Evolutionary conservation across 2,329 filamentous ascomycete genomes (phyloP).

Genomic region (Cadophora luteo-olivacea): DNA sequence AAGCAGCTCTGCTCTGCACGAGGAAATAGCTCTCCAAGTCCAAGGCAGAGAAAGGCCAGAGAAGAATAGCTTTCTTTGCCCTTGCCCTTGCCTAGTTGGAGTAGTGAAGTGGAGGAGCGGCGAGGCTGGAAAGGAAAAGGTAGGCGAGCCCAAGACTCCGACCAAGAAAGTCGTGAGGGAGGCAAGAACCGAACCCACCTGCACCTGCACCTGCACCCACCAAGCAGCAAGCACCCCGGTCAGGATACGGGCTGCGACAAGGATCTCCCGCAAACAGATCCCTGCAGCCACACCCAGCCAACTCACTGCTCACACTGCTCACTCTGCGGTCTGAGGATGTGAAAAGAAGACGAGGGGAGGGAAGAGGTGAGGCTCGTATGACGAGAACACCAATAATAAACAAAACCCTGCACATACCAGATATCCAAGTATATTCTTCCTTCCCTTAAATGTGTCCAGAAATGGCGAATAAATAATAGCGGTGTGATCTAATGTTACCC

Average conservation of each 20-base stretch:
- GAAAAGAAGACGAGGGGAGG: background rate
- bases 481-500: background rate
- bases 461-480: background rate
- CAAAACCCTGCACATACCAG: constrained; percentile 1
- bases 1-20: background rate
- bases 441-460: background rate
- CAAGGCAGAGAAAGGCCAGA: background rate
- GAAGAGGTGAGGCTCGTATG: background rate
- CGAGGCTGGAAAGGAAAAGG: background rate
- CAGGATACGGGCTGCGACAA: background rate
- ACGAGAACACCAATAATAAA: constrained; percentile 8
- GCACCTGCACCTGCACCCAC: too few relatives aligned
- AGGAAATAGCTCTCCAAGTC: background rate
- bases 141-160: background rate
- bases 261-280: background rate
- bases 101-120: background rate
- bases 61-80: background rate
- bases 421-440: background rate
- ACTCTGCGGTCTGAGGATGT: background rate
- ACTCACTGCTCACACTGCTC: constrained; percentile 3
- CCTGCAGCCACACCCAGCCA: background rate
- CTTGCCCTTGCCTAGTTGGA: background rate
- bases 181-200: background rate
- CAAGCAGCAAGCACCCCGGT: background rate
- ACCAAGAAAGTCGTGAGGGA: background rate